Conservation (phyloP, 2,329 filamentous ascomycete genomes). For the Fonsecaea nubica region DNA sequence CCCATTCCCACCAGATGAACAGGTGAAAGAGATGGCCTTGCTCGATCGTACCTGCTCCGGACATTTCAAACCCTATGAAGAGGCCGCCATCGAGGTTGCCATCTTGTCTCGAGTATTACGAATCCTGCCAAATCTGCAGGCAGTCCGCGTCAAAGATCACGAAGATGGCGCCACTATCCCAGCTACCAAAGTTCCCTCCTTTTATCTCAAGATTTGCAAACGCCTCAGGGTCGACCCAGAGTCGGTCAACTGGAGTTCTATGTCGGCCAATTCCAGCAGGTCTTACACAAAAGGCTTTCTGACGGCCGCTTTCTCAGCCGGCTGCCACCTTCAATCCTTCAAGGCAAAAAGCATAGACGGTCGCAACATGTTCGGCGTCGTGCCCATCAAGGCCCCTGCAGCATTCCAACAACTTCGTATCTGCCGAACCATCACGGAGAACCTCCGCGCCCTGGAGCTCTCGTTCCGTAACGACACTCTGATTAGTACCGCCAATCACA, state of each 20-base stretch:
- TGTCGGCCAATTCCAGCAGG: conserved; percentile 23
- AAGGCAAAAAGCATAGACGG: conserved; percentile 28
- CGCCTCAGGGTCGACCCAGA: conserved; percentile 21
- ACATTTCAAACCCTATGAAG: conserved; percentile 32
- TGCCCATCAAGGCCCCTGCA: conserved; percentile 24
- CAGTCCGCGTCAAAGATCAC: conserved; percentile 28
- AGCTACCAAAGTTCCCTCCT: conserved; percentile 23
- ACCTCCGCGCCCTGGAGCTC: conserved; percentile 29
- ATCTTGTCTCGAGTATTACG: conserved; percentile 27
- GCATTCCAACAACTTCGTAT: conserved; percentile 30
- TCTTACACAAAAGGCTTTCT: conserved; percentile 34
- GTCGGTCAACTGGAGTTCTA: conserved; percentile 19
- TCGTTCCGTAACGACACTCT: conserved; percentile 32
- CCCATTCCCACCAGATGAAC: conserved; percentile 15
- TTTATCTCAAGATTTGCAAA: conserved; percentile 31
- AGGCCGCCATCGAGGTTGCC: conserved; percentile 32
- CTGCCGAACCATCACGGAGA: conserved; percentile 26
- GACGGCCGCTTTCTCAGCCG: conserved; percentile 28
- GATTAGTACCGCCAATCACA: conserved; percentile 24
- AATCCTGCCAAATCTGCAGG: conserved; percentile 30
- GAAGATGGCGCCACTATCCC: conserved; percentile 17
- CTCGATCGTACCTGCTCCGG: conserved; percentile 25
- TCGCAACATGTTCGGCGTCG: conserved; percentile 27
- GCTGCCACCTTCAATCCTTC: conserved; percentile 28
- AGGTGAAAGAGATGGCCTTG: conserved; percentile 6